Evolutionary conservation across 169 alveolate genomes (phyloP).

Genomic region (Ichthyophthirius multifiliis): DNA sequence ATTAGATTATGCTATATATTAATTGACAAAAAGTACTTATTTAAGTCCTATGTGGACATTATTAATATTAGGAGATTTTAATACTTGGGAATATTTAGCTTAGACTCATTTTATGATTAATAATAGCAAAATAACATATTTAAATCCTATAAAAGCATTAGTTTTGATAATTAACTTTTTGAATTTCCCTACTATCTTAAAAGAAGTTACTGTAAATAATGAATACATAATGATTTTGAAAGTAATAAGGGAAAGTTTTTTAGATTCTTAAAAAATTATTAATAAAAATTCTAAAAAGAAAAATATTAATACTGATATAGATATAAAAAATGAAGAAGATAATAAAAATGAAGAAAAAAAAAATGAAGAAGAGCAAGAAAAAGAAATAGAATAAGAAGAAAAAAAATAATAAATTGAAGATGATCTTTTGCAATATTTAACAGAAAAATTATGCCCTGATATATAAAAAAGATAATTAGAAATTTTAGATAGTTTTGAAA

Average conservation of each 20-base stretch:
- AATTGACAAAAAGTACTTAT: conserved; percentile 3
- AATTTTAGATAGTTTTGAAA: too few relatives aligned
- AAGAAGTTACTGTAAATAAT: conserved; percentile 12
- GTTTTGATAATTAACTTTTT: neutral
- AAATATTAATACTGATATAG: neutral
- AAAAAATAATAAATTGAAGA: too few relatives aligned
- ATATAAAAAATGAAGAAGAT: neutral
- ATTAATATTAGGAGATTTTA: conserved; percentile 5
- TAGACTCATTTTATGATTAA: neutral
- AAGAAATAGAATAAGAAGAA: neutral
- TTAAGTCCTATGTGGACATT: conserved; percentile 21
- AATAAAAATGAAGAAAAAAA: neutral
- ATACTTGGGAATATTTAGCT: conserved; percentile 16
- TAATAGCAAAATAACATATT: conserved; percentile 20
- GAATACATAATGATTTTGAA: neutral
- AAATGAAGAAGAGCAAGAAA: neutral
- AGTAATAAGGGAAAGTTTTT: neutral
- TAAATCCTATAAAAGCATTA: conserved; percentile 18
- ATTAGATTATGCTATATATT: conserved; percentile 5
- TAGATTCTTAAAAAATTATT: neutral
- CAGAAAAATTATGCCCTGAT: too few relatives aligned
- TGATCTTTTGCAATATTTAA: too few relatives aligned
- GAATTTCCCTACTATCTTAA: conserved; percentile 17
- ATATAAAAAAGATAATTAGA: too few relatives aligned
- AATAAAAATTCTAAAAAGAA: neutral